Evolutionary conservation across 2,329 filamentous ascomycete genomes (phyloP).

Genomic region (Xylariaceae sp.): DNA sequence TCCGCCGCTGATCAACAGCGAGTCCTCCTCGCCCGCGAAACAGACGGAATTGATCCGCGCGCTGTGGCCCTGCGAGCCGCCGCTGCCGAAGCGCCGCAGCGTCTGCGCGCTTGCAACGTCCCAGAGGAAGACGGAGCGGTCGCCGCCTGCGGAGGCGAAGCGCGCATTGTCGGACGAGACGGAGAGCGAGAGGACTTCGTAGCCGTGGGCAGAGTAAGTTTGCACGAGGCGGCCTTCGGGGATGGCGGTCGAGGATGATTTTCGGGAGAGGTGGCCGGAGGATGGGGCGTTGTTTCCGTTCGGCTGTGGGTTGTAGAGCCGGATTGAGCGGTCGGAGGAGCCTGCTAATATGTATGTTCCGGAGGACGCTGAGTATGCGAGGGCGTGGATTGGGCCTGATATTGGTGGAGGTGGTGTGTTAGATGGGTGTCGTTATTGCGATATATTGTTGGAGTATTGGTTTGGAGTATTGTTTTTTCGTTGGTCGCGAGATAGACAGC

Average conservation of each 20-base stretch:
- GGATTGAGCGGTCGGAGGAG: slow-evolving; percentile 75
- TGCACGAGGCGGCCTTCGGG: slow-evolving; percentile 66
- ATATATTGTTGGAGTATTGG: too few relatives aligned
- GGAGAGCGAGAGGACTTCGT: slow-evolving; percentile 78
- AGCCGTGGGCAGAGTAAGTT: slow-evolving; percentile 83
- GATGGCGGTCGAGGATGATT: slow-evolving; percentile 26
- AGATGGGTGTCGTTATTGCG: not conserved
- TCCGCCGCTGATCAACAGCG: slow-evolving; percentile 65
- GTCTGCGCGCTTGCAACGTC: slow-evolving; percentile 81
- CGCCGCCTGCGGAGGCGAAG: slow-evolving; percentile 84
- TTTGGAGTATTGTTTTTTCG: not conserved
- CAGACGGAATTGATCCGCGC: slow-evolving; percentile 63
- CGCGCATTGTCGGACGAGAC: slow-evolving; percentile 73
- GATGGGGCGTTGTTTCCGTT: slow-evolving; percentile 30
- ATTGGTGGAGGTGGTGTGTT: slow-evolving; percentile 3
- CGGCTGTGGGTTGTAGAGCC: slow-evolving; percentile 74
- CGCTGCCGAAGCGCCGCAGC: slow-evolving; percentile 63
- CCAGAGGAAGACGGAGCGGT: slow-evolving; percentile 89
- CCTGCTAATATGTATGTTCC: slow-evolving; percentile 80
- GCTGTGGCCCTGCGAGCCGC: slow-evolving; percentile 57
- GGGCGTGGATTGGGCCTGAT: slow-evolving; percentile 64
- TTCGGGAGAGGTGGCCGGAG: slow-evolving; percentile 33
- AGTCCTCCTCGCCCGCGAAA: slow-evolving; percentile 61
- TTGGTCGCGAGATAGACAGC: not conserved
- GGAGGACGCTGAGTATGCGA: slow-evolving; percentile 66